A percentile compares a stretch with the other conserved stretches of the same genome.
Conservation (phyloP, 805 yeast species). For the Jamesozyma rosinii region DNA sequence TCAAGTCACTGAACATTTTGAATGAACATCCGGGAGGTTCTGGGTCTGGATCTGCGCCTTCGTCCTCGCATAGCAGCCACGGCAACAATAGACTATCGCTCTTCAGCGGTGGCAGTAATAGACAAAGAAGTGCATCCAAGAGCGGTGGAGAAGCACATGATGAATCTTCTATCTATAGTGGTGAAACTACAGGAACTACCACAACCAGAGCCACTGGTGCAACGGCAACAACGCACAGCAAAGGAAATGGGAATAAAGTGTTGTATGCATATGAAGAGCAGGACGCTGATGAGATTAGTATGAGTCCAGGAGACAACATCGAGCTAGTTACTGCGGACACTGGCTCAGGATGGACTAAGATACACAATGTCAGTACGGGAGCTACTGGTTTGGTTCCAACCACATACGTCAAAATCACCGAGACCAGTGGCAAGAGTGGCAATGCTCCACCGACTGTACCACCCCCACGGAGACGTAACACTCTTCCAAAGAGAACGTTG, state of each 20-base stretch:
- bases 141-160: constrained; percentile 7
- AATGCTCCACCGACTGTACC: constrained; percentile 58
- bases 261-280: constrained; percentile 55
- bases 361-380: constrained; percentile 40
- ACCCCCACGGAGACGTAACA: constrained; percentile 56
- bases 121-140: neutral
- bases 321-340: constrained; percentile 59
- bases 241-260: constrained; percentile 35
- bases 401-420: constrained; percentile 50
- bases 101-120: neutral
- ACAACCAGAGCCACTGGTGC: neutral
- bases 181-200: constrained; percentile 3
- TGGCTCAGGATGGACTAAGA: constrained; percentile 88
- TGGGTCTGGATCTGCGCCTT: neutral
- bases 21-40: neutral
- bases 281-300: constrained; percentile 66
- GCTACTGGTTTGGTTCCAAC: constrained; percentile 76
- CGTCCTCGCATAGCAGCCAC: neutral
- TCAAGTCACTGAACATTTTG: constrained; percentile 14
- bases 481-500: constrained; percentile 34
- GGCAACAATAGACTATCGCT: constrained; percentile 2
- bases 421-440: constrained; percentile 32
- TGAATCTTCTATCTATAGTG: constrained; percentile 5
- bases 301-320: constrained; percentile 53
- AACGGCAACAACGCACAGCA: neutral